These are phyloP conservation scores for Curvularia sp. DNA, from an alignment of 2,329 filamentous ascomycete species.

Conservation along the genomic window DNA sequence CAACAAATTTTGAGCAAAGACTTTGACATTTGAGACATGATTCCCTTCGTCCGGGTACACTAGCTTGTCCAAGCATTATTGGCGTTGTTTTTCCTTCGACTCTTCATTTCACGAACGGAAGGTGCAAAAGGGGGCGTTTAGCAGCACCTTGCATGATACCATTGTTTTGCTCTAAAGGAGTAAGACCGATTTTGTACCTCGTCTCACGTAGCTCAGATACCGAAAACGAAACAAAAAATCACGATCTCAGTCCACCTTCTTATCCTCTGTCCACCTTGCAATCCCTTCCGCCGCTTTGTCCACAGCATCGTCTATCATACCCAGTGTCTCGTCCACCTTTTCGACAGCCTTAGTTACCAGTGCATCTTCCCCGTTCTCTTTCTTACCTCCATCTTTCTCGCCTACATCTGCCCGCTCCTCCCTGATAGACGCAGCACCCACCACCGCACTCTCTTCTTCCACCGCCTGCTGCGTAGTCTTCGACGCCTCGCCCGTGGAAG, in stretches of 20 bases:
- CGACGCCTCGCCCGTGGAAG: neutral
- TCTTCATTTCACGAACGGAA: neutral
- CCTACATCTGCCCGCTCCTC: neutral
- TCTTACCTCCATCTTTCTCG: neutral
- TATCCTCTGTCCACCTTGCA: constrained; percentile 9
- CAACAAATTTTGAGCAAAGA: constrained; percentile 16
- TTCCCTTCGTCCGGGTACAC: neutral
- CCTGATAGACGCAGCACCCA: neutral
- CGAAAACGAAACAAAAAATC: neutral
- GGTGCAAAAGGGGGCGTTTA: neutral
- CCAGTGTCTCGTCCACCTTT: neutral
- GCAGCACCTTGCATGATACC: constrained; percentile 3
- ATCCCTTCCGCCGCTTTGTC: constrained; percentile 1
- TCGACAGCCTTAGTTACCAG: neutral
- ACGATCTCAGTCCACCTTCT: neutral
- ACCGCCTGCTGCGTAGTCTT: neutral
- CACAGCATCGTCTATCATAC: constrained; percentile 6
- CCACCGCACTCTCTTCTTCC: neutral
- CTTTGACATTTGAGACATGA: constrained; percentile 10
- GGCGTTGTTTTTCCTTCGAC: neutral
- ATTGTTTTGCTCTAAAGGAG: neutral
- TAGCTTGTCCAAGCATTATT: neutral
- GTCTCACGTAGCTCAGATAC: neutral
- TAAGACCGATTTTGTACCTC: neutral
- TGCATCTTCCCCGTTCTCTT: too few species aligned